Conservation (phyloP, 192 early-diverging fungal species). For the Radiomyces spectabilis region DNA sequence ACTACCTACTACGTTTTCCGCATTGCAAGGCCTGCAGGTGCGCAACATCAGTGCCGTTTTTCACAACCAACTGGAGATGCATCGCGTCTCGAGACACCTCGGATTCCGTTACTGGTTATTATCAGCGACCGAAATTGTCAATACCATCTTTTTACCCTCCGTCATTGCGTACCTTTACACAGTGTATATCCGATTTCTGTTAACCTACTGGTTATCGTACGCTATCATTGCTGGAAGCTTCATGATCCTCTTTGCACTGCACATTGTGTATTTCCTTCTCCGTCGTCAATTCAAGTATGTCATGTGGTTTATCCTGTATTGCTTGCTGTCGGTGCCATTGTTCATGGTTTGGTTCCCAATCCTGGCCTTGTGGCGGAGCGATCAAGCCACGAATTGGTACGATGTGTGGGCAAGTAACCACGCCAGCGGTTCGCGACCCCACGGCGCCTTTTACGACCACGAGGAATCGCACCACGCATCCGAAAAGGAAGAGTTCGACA, state of each 20-base stretch:
- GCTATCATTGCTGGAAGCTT: conserved; percentile 15
- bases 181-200: conserved; percentile 9
- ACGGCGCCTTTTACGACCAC: conserved; percentile 19
- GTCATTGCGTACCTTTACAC: conserved; percentile 19
- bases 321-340: conserved; percentile 14
- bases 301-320: conserved; percentile 22
- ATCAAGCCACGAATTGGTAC: conserved; percentile 21
- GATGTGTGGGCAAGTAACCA: conserved; percentile 6
- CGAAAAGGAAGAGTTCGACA: background rate
- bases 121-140: conserved; percentile 7
- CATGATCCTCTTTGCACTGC: conserved; percentile 10
- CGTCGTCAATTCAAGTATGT: conserved; percentile 21
- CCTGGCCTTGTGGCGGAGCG: conserved; percentile 9
- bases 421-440: conserved; percentile 6
- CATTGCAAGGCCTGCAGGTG: conserved; percentile 15
- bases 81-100: conserved; percentile 5
- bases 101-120: conserved; percentile 21
- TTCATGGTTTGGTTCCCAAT: conserved; percentile 23
- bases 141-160: conserved; percentile 14
- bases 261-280: conserved; percentile 22
- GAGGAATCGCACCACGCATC: background rate
- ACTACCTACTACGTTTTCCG: conserved; percentile 14
- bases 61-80: conserved; percentile 18
- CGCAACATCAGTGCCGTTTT: conserved; percentile 11
- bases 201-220: conserved; percentile 4